Evolutionary conservation across 2,329 filamentous ascomycete species (phyloP).

Genomic region (Tolypocladium ovalisporum): DNA sequence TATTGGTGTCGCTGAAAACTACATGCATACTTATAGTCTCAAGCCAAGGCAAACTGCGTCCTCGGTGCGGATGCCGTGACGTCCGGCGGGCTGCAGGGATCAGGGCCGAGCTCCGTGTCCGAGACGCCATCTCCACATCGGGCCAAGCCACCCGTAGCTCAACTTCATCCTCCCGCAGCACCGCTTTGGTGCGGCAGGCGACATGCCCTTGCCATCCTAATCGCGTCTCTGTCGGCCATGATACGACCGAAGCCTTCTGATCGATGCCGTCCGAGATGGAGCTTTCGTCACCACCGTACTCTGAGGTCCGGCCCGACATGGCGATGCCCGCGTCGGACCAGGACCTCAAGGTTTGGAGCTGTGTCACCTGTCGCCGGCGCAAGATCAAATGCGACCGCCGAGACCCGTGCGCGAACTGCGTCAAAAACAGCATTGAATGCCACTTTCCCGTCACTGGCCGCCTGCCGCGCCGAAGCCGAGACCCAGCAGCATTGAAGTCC

Average conservation of each 20-base stretch:
- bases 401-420: slow-evolving; percentile 17
- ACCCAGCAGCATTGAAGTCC: slow-evolving; percentile 6
- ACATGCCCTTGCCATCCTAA: background rate
- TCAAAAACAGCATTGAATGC: slow-evolving; percentile 14
- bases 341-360: slow-evolving; percentile 18
- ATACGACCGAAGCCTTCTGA: background rate
- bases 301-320: background rate
- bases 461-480: slow-evolving; percentile 13
- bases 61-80: background rate
- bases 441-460: slow-evolving; percentile 20
- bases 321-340: background rate
- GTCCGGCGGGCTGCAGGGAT: background rate
- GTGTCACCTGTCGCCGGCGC: slow-evolving; percentile 18
- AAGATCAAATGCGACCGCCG: slow-evolving; percentile 19
- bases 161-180: background rate
- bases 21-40: background rate
- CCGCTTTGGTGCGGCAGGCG: background rate
- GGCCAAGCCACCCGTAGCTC: background rate
- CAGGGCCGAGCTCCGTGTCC: slow-evolving; percentile 18
- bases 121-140: slow-evolving; percentile 1
- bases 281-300: background rate
- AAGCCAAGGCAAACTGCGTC: background rate
- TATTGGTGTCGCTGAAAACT: background rate
- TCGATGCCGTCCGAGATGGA: background rate
- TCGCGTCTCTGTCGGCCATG: background rate